phyloP scores from a whole-genome alignment of 352 stramenopile genomes.

The Globisporangium middletonii region DNA sequence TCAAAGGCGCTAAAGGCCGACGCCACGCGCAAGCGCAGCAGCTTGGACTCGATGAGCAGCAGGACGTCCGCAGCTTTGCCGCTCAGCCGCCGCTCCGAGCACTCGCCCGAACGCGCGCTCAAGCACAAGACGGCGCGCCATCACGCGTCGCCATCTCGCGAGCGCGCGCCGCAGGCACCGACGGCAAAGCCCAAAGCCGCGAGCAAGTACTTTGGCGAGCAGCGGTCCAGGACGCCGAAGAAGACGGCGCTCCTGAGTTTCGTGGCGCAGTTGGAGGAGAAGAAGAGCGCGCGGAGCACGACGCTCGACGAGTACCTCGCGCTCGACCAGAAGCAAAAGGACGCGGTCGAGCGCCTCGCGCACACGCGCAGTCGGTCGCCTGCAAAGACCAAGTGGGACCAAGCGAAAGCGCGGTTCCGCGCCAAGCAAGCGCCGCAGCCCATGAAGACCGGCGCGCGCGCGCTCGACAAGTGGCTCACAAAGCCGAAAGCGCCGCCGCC shows the following conservation, averaged over 20 bases:
- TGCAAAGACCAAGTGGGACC: conserved; percentile 11
- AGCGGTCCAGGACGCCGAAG: neutral
- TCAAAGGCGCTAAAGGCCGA: no score
- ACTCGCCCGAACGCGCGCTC: neutral
- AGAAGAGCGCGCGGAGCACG: conserved; percentile 14
- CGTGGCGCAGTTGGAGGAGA: conserved; percentile 23
- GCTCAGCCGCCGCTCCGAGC: neutral
- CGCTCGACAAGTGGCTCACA: conserved; percentile 10
- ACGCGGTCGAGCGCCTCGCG: conserved; percentile 6
- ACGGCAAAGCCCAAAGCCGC: neutral
- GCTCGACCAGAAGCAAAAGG: conserved; percentile 21
- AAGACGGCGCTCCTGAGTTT: conserved; percentile 16
- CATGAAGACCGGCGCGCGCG: conserved; percentile 12
- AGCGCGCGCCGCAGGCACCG: neutral
- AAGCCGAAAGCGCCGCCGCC: neutral
- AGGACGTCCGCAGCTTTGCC: neutral
- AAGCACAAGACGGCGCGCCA: conserved; percentile 9
- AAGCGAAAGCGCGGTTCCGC: conserved; percentile 16
- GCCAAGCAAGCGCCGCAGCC: conserved; percentile 4
- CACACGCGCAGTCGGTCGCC: neutral
- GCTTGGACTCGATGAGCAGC: conserved; percentile 10
- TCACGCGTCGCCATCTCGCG: neutral
- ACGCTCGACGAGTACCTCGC: conserved; percentile 26
- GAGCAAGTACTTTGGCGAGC: conserved; percentile 5
- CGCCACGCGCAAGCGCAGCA: neutral